Conservation (phyloP, 148 eudicot species). For the Bassia scoparia region DNA sequence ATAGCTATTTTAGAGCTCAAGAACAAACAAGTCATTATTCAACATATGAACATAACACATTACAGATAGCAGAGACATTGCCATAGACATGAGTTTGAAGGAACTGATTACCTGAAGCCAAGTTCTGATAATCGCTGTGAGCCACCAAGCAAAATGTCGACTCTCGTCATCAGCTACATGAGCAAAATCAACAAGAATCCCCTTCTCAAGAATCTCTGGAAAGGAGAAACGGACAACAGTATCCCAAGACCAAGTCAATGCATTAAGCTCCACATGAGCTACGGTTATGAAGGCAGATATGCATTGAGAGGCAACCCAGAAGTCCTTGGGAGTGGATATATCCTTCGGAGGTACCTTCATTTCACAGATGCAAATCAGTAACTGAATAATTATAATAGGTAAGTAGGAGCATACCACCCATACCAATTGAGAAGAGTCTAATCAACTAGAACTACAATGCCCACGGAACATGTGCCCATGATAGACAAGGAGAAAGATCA, state of each 20-base stretch:
- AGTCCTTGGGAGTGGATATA: constrained; percentile 70
- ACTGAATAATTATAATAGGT: constrained; percentile 1
- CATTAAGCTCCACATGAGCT: constrained; percentile 97
- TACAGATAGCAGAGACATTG: background rate
- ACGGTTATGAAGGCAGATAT: constrained; percentile 92
- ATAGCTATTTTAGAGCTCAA: constrained; percentile 40
- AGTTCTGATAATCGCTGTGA: constrained; percentile 83
- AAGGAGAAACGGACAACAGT: constrained; percentile 92
- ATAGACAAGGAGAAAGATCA: background rate
- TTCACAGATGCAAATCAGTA: constrained; percentile 4
- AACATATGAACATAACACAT: background rate
- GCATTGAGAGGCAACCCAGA: constrained; percentile 91
- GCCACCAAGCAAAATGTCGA: constrained; percentile 98
- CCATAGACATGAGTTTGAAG: background rate
- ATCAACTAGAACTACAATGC: background rate
- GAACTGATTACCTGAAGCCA: constrained; percentile 59
- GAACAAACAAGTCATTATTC: background rate
- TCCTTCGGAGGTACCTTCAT: constrained; percentile 75
- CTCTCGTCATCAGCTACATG: constrained; percentile 99
- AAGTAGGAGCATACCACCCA: background rate
- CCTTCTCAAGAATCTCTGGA: constrained; percentile 61
- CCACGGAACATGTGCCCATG: background rate
- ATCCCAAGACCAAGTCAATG: constrained; percentile 97
- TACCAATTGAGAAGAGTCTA: background rate
- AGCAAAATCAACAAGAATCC: constrained; percentile 84